Conservation (phyloP, 208 protist species). For the Borovskyia barvae region DNA sequence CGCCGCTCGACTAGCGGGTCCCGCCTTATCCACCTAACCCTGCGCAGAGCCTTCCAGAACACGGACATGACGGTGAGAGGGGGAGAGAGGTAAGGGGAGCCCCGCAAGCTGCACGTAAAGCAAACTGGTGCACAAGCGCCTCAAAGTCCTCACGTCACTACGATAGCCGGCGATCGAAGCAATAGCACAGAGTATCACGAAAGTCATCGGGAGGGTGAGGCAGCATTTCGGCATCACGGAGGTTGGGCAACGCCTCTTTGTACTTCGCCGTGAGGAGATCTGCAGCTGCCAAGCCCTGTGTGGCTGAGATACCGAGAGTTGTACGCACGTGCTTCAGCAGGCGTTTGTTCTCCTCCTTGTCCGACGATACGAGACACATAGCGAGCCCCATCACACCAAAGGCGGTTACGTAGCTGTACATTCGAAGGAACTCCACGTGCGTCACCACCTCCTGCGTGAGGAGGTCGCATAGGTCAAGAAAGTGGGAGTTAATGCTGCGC, state of each 20-base stretch:
- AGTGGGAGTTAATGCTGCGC: conserved; percentile 59
- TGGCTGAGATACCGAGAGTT: conserved; percentile 62
- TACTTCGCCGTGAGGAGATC: conserved; percentile 74
- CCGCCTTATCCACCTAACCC: too few relatives aligned
- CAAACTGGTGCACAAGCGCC: too few relatives aligned
- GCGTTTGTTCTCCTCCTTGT: conserved; percentile 47
- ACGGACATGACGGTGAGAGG: too few relatives aligned
- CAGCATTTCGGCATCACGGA: conserved; percentile 19
- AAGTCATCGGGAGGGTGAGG: conserved; percentile 41
- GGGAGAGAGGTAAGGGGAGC: too few relatives aligned
- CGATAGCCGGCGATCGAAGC: conserved; percentile 44
- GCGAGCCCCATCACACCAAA: conserved; percentile 61
- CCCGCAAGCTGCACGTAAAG: too few relatives aligned
- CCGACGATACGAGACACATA: conserved; percentile 50
- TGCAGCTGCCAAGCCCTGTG: conserved; percentile 54
- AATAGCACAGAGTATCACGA: conserved; percentile 43
- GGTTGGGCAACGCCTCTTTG: conserved; percentile 30
- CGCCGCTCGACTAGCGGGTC: too few relatives aligned
- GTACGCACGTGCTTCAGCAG: conserved; percentile 53
- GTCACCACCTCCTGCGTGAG: conserved; percentile 71
- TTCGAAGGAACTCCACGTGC: conserved; percentile 80
- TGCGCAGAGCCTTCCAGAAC: too few relatives aligned
- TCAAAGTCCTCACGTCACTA: too few relatives aligned
- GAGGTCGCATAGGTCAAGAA: conserved; percentile 71
- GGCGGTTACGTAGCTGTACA: conserved; percentile 61